A percentile compares a stretch with the other conserved stretches of the same genome.
These are phyloP conservation scores for Groenewaldozyma auringiensis DNA, from an alignment of 1,139 yeast genomes.

Conservation along the genomic window DNA sequence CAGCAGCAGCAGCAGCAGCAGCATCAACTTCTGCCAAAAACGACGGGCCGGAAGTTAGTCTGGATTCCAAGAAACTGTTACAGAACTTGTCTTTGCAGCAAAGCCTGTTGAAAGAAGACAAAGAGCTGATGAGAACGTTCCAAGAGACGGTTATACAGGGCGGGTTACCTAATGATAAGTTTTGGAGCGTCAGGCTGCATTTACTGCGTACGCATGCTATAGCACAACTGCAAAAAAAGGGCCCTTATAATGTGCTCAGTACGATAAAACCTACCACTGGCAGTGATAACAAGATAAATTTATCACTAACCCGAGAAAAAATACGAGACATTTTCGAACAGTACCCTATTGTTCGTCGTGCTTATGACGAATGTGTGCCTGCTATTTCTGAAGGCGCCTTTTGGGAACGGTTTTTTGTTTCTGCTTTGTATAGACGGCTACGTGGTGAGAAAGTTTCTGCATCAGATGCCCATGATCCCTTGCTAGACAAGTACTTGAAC, in stretches of 20 bases:
- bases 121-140: constrained; percentile 63
- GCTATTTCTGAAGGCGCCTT: constrained; percentile 82
- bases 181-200: constrained; percentile 83
- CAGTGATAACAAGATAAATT: constrained; percentile 62
- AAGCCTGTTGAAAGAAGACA: constrained; percentile 60
- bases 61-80: constrained; percentile 38
- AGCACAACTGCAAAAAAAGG: constrained; percentile 73
- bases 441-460: constrained; percentile 80
- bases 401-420: constrained; percentile 95
- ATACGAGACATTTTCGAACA: constrained; percentile 87
- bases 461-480: constrained; percentile 74
- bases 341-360: constrained; percentile 86
- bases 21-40: too few relatives aligned
- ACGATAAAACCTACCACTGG: constrained; percentile 91
- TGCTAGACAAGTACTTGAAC: constrained; percentile 72
- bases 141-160: constrained; percentile 81
- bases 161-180: constrained; percentile 69
- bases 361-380: constrained; percentile 87
- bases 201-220: constrained; percentile 79
- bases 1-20: too few relatives aligned
- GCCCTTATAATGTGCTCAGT: constrained; percentile 89
- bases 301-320: constrained; percentile 83
- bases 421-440: constrained; percentile 75
- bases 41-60: constrained; percentile 29
- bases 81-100: constrained; percentile 75